Evolutionary conservation across 192 early-diverging fungal genomes (phyloP), one percentile per base, ranked within the genome.

Genomic region (Dissophora globulifera): DNA sequence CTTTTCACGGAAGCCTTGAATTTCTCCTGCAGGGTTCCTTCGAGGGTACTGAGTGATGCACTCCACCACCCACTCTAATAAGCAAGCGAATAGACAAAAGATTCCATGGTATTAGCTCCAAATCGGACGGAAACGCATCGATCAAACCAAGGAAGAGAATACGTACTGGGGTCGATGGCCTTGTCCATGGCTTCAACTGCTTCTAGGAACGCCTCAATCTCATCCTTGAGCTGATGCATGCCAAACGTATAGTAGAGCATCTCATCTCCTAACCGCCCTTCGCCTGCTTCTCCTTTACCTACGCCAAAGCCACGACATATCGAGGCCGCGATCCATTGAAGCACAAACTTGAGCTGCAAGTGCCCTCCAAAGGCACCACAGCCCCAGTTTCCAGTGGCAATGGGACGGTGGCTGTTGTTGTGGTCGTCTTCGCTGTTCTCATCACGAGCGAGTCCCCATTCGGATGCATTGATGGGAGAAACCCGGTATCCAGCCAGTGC

Each of bases 331-430:
- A 76, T 55, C 72, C 72, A 76, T 20, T 76, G 72, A 19, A 76
- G 48, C 7, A 76, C 58, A 67, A 76, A 76, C 35, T 76, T 76
- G 58, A 76, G 72, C 40, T 76, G 72, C 19, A 67, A 45, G 40
- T 76, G 62, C 3, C 72, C 72, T 17, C 72, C 72, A 64, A 76
- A 76, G 38, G 72, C 72, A n/a, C 72, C 72, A 16, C 72, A 76
- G n/a, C 72, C 72, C 72, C 72, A 76, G 63, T 76, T 76, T 52
- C 72, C 72, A 11, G 63, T 76, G 4, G 72, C 72, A 17, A 76
- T 76, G 12, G 72, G 63, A 5, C 72, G 72, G 22, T 47, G 32
- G 19, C 22, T 4, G 3, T 13, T 0, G 25, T 17, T 1, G 26
- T 8, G 3, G 41, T 9, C n/a, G 10, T 54, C 31, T 4, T 12